Percentiles rank a stretch among this genome's conserved stretches.
phyloP scores from a whole-genome alignment of 2,329 filamentous ascomycete genomes.

The Cercospora sojina region DNA sequence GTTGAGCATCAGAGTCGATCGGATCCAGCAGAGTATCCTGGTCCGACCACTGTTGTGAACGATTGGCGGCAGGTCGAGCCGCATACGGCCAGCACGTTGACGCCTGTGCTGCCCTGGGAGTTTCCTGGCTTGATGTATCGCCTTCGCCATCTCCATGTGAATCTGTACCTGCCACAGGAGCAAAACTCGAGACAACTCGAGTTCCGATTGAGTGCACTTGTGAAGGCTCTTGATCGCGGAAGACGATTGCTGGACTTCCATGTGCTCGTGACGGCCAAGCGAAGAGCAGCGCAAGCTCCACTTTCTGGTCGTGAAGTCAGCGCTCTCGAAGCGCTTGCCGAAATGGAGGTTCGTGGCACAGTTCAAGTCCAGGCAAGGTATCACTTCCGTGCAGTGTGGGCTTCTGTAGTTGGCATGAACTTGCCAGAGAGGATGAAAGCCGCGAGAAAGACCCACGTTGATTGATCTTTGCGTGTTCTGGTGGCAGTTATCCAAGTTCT shows the following conservation, averaged over 20 bases:
- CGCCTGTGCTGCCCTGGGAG: constrained; percentile 26
- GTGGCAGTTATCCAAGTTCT: too few relatives aligned
- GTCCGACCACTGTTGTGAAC: not conserved
- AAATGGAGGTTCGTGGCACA: constrained; percentile 26
- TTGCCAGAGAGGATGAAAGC: constrained; percentile 25
- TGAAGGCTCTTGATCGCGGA: constrained; percentile 23
- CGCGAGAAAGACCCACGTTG: too few relatives aligned
- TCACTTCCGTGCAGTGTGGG: constrained; percentile 18
- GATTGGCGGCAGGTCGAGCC: not conserved
- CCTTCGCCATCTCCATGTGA: constrained; percentile 25
- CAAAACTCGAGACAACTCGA: constrained; percentile 13
- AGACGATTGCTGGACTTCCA: constrained; percentile 20
- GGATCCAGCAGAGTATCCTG: constrained; percentile 15
- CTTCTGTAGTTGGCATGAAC: constrained; percentile 14
- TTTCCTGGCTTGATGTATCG: constrained; percentile 22
- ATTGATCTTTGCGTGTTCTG: too few relatives aligned
- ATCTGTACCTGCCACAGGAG: constrained; percentile 23
- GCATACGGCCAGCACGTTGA: constrained; percentile 3
- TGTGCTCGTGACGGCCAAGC: constrained; percentile 23
- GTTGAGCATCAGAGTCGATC: constrained; percentile 18
- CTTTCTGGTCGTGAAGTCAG: constrained; percentile 13
- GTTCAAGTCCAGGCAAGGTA: constrained; percentile 24
- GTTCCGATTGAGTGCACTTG: constrained; percentile 13
- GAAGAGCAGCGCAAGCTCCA: constrained; percentile 16
- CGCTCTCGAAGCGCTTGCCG: constrained; percentile 20